Percentiles rank a stretch among this genome's conserved stretches.
phyloP scores from a whole-genome alignment of 2,329 filamentous ascomycete species.

The Cryphonectria naterciae region DNA sequence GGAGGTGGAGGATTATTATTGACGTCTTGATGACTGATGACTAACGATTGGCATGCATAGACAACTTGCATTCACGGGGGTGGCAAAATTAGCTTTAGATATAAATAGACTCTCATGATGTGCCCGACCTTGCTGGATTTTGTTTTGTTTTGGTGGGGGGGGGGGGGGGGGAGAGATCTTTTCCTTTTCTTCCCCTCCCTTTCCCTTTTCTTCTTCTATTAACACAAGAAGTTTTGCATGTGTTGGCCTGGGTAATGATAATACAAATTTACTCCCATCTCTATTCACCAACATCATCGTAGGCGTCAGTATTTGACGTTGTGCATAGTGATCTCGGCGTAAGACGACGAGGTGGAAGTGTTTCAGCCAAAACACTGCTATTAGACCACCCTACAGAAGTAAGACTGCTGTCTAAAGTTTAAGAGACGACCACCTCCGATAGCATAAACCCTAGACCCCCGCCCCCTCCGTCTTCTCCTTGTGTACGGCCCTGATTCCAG shows the following conservation, averaged over 20 bases:
- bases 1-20: not conserved
- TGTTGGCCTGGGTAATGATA: not conserved
- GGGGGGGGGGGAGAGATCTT: not conserved
- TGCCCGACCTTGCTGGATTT: not conserved
- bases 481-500: conserved; percentile 7
- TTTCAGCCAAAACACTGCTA: not conserved
- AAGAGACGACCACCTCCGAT: not conserved
- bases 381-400: not conserved
- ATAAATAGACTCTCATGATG: not conserved
- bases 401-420: not conserved
- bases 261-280: not conserved
- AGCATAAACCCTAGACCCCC: not conserved
- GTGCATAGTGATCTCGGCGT: not conserved
- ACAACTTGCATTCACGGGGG: not conserved
- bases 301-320: not conserved
- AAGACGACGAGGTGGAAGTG: not conserved
- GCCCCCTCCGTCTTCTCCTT: not conserved
- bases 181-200: not conserved
- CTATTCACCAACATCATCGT: not conserved
- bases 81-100: not conserved
- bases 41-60: conserved; percentile 4
- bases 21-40: conserved; percentile 18
- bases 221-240: not conserved
- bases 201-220: not conserved
- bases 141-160: too few relatives aligned